Percentiles rank a stretch among this genome's conserved stretches.
phyloP scores from a whole-genome alignment of 352 stramenopile genomes.

The Phytophthora chlamydospora region DNA sequence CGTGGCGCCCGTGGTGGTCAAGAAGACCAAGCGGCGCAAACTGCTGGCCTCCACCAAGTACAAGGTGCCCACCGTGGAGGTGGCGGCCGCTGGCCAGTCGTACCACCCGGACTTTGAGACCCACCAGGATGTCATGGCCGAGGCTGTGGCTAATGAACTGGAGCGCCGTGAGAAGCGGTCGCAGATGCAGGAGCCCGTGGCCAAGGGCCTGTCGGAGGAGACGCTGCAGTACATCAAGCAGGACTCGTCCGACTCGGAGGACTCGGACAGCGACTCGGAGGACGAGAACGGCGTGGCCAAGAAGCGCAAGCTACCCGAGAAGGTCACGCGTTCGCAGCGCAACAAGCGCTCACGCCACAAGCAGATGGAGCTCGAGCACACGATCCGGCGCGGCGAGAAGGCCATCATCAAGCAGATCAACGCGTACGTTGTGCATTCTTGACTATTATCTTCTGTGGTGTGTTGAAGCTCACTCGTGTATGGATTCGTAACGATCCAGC shows the following conservation, averaged over 20 bases:
- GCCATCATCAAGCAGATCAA: constrained; percentile 90
- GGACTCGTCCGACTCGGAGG: constrained; percentile 50
- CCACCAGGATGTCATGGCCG: constrained; percentile 81
- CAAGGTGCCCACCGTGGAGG: constrained; percentile 75
- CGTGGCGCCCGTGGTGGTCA: constrained; percentile 59
- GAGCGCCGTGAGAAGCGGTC: constrained; percentile 61
- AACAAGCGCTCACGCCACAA: constrained; percentile 86
- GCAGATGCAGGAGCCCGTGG: constrained; percentile 52
- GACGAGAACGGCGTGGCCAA: constrained; percentile 49
- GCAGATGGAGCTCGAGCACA: constrained; percentile 76
- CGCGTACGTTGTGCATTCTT: constrained; percentile 48
- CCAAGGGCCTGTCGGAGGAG: constrained; percentile 74
- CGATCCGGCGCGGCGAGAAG: constrained; percentile 66
- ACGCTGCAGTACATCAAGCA: constrained; percentile 83
- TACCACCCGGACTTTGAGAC: constrained; percentile 86
- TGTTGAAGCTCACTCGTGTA: constrained; percentile 5
- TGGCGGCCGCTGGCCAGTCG: constrained; percentile 79
- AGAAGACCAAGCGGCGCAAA: constrained; percentile 65
- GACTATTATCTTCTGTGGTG: background rate
- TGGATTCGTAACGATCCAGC: constrained; percentile 30
- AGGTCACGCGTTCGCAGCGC: constrained; percentile 73
- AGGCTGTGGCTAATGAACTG: constrained; percentile 71
- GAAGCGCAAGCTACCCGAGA: constrained; percentile 52
- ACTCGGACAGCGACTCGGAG: constrained; percentile 46
- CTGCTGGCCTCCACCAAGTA: constrained; percentile 64